Percentiles rank a stretch among this genome's conserved stretches.
phyloP scores from a whole-genome alignment of 768 basidiomycete species.

The Suillus clintonianus region DNA sequence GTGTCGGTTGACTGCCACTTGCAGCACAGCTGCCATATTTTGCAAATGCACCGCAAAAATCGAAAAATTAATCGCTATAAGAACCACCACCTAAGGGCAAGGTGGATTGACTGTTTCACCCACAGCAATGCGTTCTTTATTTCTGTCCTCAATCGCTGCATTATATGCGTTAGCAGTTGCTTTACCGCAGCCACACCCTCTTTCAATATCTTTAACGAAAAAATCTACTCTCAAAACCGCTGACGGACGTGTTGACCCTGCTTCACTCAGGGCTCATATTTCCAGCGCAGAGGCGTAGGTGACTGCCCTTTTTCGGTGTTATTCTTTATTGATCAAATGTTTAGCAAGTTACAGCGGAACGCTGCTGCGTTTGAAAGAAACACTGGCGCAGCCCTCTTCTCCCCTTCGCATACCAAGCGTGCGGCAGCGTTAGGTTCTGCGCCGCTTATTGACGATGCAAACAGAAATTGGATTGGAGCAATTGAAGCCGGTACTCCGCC shows the following conservation, averaged over 20 bases:
- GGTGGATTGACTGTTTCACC: background rate
- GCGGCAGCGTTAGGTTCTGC: background rate
- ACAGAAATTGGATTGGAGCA: constrained; percentile 22
- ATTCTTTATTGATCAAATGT: constrained; percentile 5
- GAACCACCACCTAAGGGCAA: no score
- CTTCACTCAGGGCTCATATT: constrained; percentile 15
- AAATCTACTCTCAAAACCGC: constrained; percentile 4
- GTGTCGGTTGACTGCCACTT: no score
- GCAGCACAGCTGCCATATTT: no score
- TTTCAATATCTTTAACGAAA: constrained; percentile 21
- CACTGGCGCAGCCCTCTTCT: background rate
- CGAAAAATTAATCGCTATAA: no score
- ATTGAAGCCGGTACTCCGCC: constrained; percentile 25
- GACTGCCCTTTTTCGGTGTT: background rate
- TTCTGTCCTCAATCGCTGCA: constrained; percentile 9
- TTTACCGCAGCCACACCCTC: constrained; percentile 9
- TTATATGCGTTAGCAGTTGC: constrained; percentile 17
- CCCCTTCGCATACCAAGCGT: background rate
- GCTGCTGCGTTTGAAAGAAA: constrained; percentile 7
- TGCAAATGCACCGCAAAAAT: no score
- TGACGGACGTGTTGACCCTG: constrained; percentile 18
- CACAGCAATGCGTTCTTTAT: constrained; percentile 10
- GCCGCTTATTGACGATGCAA: constrained; percentile 15
- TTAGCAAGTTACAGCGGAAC: constrained; percentile 20
- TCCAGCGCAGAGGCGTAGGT: constrained; percentile 11